Base-by-base conservation (phyloP, 371 early-diverging fungal genomes). In the Entomophthora muscae region DNA sequence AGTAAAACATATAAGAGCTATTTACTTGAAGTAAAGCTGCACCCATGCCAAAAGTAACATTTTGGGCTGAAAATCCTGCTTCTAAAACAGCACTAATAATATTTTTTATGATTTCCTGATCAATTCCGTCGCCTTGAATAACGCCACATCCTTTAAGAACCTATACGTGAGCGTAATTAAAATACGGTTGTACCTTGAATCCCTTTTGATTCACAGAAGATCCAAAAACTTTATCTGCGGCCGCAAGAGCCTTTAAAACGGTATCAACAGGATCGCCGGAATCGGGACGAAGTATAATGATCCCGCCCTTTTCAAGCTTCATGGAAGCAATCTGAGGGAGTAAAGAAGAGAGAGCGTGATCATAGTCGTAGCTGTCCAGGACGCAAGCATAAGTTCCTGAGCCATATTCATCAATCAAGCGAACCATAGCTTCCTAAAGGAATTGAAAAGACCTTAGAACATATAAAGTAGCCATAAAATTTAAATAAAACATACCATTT, bases 21-120 rank as follows among this genome's bases (percentile, higher is more conserved):
- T 30, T 23, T 58, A 58, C 58, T 55, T 70, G 75, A 55, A 87
- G 67, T 54, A 88, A 69, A 0, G 83, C 89, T 53, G 82, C 87
- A 24, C 91, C 91, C 91, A 91, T 91, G 22, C 91, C 91, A 64
- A 86, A 87, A 0, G 83, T 85, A 23, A 86, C 80, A 67, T 79
- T 81, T 57, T 81, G 77, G 24, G 85, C 83, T 5, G 86, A 68
- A 67, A 70, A 91, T 12, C 83, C 83, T 0, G 70, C 81, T 1
- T 66, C 68, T 42, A 70, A 52, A 23, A 82, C 77, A 0, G 80
- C 83, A 0, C 66, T 70, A 42, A 87, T 67, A 31, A 91, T 84
- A 1, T 32, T 55, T 17, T 62, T 55, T 29, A 89, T 63, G 1
- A 75, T 69, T 1, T 63, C 42, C 32, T 72, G 69, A n/a, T 71